These are phyloP conservation scores for Trichophyton rubrum DNA, from an alignment of 2,329 filamentous ascomycete species.

Conservation along the genomic window DNA sequence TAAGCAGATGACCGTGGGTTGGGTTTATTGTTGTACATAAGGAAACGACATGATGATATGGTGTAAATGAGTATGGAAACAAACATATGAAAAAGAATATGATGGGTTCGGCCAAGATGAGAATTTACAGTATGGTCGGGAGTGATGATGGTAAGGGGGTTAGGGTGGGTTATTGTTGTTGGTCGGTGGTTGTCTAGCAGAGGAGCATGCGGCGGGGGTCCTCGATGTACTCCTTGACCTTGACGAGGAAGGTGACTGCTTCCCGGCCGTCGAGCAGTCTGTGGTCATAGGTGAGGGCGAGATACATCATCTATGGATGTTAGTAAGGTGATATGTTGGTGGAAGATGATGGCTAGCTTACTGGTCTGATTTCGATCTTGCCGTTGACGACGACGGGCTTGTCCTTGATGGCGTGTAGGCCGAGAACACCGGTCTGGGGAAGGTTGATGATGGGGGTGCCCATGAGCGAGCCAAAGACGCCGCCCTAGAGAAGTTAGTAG, in stretches of 20 bases:
- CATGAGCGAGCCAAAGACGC: slow-evolving; percentile 94
- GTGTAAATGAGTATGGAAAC: not conserved
- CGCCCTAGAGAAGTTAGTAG: slow-evolving; percentile 41
- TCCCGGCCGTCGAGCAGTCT: slow-evolving; percentile 88
- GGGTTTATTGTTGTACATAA: slow-evolving; percentile 3
- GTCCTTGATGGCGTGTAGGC: slow-evolving; percentile 94
- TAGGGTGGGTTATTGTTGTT: not conserved
- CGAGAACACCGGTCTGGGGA: slow-evolving; percentile 79
- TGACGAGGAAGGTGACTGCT: slow-evolving; percentile 90
- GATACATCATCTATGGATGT: slow-evolving; percentile 72
- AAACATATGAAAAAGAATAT: not conserved
- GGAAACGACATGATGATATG: not conserved
- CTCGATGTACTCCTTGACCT: slow-evolving; percentile 96
- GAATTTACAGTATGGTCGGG: not conserved
- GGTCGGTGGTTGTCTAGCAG: slow-evolving; percentile 18
- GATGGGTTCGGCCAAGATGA: not conserved
- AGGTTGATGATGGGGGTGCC: slow-evolving; percentile 98
- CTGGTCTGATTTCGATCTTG: slow-evolving; percentile 82
- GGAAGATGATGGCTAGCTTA: slow-evolving; percentile 22
- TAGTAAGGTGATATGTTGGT: not conserved
- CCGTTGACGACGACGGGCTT: slow-evolving; percentile 80
- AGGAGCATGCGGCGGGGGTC: slow-evolving; percentile 87
- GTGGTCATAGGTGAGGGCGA: slow-evolving; percentile 95
- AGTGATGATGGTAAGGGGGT: not conserved
- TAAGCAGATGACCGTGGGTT: not conserved